Percentiles rank a stretch among this genome's conserved stretches.
Evolutionary conservation across 2,329 filamentous ascomycete genomes (phyloP).

Genomic region (Gyromitra esculenta): DNA sequence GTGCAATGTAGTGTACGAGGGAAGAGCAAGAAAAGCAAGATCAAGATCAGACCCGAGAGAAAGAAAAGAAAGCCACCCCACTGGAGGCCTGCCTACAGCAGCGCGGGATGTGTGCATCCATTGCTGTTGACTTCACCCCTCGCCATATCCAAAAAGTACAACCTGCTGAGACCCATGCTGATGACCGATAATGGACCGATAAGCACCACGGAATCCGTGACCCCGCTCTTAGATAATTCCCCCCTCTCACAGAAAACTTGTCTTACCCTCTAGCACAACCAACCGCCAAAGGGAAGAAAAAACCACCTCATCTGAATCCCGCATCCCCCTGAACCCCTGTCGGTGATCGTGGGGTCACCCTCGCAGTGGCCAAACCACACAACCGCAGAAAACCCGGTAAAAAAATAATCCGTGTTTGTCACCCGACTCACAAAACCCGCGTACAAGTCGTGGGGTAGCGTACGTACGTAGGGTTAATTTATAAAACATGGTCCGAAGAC

Average conservation of each 20-base stretch:
- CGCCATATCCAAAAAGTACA: slow-evolving; percentile 1
- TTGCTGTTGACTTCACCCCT: neutral
- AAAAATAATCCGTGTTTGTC: slow-evolving; percentile 41
- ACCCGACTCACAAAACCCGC: slow-evolving; percentile 21
- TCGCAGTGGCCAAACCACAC: slow-evolving; percentile 5
- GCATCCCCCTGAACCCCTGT: slow-evolving; percentile 48
- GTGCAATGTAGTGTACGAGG: neutral
- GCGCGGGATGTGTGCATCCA: slow-evolving; percentile 32
- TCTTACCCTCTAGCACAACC: neutral
- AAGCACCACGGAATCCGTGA: slow-evolving; percentile 34
- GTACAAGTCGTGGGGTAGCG: slow-evolving; percentile 24
- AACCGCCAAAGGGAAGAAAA: neutral
- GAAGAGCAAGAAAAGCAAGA: slow-evolving; percentile 5
- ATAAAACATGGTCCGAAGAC: slow-evolving; percentile 20
- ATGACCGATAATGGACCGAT: slow-evolving; percentile 41
- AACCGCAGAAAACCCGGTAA: slow-evolving; percentile 24
- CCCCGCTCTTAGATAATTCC: slow-evolving; percentile 52
- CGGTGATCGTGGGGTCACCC: slow-evolving; percentile 41
- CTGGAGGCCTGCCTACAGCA: slow-evolving; percentile 11
- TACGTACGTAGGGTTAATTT: slow-evolving; percentile 24
- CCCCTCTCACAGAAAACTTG: slow-evolving; percentile 15
- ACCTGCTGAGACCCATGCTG: slow-evolving; percentile 2
- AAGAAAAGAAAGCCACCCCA: slow-evolving; percentile 25
- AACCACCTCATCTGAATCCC: slow-evolving; percentile 1
- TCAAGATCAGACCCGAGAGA: slow-evolving; percentile 9